Percentiles rank a stretch among this genome's conserved stretches.
These are phyloP conservation scores for Soucietia sequanensis DNA, from an alignment of 805 yeast species.

Conservation along the genomic window DNA sequence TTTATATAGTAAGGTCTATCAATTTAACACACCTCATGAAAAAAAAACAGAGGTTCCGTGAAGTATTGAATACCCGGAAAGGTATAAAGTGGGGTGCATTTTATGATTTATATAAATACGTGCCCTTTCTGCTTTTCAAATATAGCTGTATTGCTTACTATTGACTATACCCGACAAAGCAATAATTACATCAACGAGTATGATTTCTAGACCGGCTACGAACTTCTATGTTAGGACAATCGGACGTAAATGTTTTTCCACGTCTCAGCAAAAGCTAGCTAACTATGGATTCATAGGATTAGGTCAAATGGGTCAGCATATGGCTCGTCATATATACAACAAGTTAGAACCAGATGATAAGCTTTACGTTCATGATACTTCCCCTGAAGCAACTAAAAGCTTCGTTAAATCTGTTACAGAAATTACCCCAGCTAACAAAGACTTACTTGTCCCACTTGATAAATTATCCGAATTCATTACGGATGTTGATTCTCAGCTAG, in stretches of 20 bases:
- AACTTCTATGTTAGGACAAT: slow-evolving; percentile 14
- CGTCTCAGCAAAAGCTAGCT: slow-evolving; percentile 6
- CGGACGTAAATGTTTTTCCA: slow-evolving; percentile 19
- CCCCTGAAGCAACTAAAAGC: slow-evolving; percentile 21
- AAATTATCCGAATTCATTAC: slow-evolving; percentile 25
- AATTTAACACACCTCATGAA: too few relatives aligned
- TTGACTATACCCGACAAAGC: too few relatives aligned
- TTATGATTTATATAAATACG: too few relatives aligned
- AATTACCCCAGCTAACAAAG: slow-evolving; percentile 20
- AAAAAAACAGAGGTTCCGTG: too few relatives aligned
- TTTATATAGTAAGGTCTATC: too few relatives aligned
- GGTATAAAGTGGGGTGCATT: too few relatives aligned
- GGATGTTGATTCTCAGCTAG: slow-evolving; percentile 32
- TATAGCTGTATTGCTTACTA: too few relatives aligned
- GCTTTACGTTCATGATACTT: slow-evolving; percentile 45
- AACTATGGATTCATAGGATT: slow-evolving; percentile 55
- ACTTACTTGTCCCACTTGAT: slow-evolving; percentile 16
- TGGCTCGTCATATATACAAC: slow-evolving; percentile 50
- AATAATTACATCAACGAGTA: too few relatives aligned
- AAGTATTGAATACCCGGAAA: too few relatives aligned
- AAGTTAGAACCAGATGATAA: slow-evolving; percentile 36
- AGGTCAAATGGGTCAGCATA: slow-evolving; percentile 56
- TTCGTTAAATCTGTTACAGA: slow-evolving; percentile 23
- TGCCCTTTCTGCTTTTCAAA: too few relatives aligned
- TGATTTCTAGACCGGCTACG: too few relatives aligned